A percentile compares a stretch with the other conserved stretches of the same genome.
Evolutionary conservation across 108 stramenopile species (phyloP).

Genomic region (Cyclostephanos tholiformis): DNA sequence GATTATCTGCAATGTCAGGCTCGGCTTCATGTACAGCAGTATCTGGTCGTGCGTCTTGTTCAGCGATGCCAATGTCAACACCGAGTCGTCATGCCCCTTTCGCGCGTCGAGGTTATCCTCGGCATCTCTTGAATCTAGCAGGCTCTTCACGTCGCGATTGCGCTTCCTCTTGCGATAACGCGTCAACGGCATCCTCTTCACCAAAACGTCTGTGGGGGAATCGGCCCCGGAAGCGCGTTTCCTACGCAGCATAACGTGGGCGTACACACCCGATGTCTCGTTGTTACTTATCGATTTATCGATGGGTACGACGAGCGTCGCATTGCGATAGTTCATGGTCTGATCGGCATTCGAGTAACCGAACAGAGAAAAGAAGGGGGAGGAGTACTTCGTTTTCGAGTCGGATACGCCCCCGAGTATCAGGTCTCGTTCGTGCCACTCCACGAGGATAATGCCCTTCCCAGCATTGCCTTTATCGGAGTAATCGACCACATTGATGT

Average conservation of each 20-base stretch:
- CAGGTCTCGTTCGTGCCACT: conserved; percentile 33
- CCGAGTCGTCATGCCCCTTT: conserved; percentile 18
- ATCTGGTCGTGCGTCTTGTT: conserved; percentile 56
- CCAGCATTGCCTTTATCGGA: conserved; percentile 1
- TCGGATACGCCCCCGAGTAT: conserved; percentile 22
- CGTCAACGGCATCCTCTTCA: conserved; percentile 51
- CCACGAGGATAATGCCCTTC: conserved; percentile 24
- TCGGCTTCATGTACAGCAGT: conserved; percentile 56
- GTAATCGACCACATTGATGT: not conserved
- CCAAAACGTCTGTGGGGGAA: conserved; percentile 32
- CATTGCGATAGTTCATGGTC: conserved; percentile 41
- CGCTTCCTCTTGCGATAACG: conserved; percentile 49
- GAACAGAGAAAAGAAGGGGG: not conserved
- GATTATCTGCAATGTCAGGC: conserved; percentile 57
- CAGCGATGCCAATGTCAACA: conserved; percentile 40
- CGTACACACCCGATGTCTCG: conserved; percentile 49
- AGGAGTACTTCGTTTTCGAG: not conserved
- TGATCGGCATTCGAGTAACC: conserved; percentile 29
- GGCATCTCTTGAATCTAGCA: conserved; percentile 18
- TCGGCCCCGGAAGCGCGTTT: conserved; percentile 9
- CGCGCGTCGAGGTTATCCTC: not conserved
- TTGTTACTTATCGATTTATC: conserved; percentile 44
- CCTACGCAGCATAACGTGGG: conserved; percentile 45
- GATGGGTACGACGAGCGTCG: conserved; percentile 36
- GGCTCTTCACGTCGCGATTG: conserved; percentile 52